These are phyloP conservation scores for Yamadazyma diospyri DNA, from an alignment of 1,139 yeast genomes.

Conservation along the genomic window DNA sequence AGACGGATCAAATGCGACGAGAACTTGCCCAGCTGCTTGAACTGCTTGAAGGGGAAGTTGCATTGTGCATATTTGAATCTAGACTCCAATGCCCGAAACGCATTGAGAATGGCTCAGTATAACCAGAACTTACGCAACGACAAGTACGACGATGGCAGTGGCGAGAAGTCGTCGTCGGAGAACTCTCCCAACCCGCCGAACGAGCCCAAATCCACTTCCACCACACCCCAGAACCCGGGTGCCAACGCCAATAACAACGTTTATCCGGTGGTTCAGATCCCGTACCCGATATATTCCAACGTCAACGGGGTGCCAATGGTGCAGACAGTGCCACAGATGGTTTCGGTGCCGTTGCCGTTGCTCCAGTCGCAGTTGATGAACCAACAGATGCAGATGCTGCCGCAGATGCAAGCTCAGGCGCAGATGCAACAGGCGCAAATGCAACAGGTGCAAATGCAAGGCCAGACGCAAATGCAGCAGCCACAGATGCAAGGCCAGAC, in stretches of 20 bases:
- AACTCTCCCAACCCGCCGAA: conserved; percentile 3
- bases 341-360: conserved; percentile 16
- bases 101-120: conserved; percentile 50
- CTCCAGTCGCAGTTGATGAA: conserved; percentile 12
- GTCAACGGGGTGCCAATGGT: conserved; percentile 17
- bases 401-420: conserved; percentile 3
- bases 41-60: conserved; percentile 57
- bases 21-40: conserved; percentile 56
- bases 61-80: conserved; percentile 53
- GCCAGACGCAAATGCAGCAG: conserved; percentile 5
- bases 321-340: conserved; percentile 18
- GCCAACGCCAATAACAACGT: neutral
- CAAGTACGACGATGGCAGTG: conserved; percentile 16
- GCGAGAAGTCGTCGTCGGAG: conserved; percentile 4
- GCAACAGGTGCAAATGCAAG: conserved; percentile 3
- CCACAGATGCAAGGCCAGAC: conserved; percentile 9
- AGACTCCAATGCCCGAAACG: conserved; percentile 49
- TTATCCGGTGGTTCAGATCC: conserved; percentile 33
- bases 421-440: conserved; percentile 2
- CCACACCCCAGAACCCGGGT: neutral
- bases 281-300: conserved; percentile 17
- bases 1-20: conserved; percentile 70
- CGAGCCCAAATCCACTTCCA: neutral
- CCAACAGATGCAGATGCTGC: conserved; percentile 4
- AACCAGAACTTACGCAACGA: conserved; percentile 42